These are phyloP conservation scores for Chrysanthemum makinoi DNA, from an alignment of 129 eudicot species.

Conservation along the genomic window DNA sequence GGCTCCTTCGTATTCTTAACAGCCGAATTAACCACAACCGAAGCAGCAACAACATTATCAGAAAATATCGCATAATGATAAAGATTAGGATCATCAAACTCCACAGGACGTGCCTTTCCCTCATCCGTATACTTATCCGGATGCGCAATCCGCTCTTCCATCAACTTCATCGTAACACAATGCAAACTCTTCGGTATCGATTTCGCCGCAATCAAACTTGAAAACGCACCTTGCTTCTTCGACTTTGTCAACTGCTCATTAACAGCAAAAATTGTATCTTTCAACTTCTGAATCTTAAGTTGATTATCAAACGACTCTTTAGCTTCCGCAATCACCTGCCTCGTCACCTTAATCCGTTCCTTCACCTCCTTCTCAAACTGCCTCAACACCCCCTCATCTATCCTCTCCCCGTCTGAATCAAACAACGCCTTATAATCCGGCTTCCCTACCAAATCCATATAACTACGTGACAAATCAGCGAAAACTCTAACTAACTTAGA, in stretches of 20 bases:
- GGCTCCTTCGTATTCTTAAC: constrained; percentile 21
- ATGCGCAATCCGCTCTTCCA: constrained; percentile 21
- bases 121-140: background rate
- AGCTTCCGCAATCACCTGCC: constrained; percentile 13
- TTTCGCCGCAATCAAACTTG: constrained; percentile 16
- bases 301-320: constrained; percentile 20
- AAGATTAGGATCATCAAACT: constrained; percentile 12
- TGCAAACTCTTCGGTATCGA: constrained; percentile 17
- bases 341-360: constrained; percentile 16
- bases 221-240: constrained; percentile 18
- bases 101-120: constrained; percentile 7
- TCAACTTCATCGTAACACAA: constrained; percentile 13
- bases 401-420: background rate
- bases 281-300: constrained; percentile 18
- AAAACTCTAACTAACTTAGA: constrained; percentile 9
- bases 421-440: background rate
- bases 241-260: constrained; percentile 13
- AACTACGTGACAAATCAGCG: constrained; percentile 8
- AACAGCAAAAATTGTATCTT: constrained; percentile 8
- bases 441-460: constrained; percentile 3
- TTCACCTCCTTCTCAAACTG: constrained; percentile 19
- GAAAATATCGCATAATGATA: constrained; percentile 17
- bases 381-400: background rate
- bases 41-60: constrained; percentile 17
- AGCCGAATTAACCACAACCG: constrained; percentile 19